Evolutionary conservation across 2,329 filamentous ascomycete genomes (phyloP).

Genomic region (Aspergillus transmontanensis): DNA sequence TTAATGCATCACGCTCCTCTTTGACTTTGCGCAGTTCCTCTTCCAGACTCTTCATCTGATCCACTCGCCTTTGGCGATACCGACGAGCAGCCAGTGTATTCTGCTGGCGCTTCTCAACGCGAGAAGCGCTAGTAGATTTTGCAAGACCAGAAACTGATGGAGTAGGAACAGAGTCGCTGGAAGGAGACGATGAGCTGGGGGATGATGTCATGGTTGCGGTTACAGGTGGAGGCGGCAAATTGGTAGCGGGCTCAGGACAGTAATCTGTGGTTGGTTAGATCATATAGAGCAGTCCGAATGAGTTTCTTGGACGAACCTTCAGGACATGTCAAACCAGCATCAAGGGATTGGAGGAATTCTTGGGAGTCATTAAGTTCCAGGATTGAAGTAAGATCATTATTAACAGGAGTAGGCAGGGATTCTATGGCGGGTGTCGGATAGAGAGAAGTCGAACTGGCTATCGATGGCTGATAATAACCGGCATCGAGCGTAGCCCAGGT

Average conservation of each 20-base stretch:
- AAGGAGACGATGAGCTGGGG: conserved; percentile 7
- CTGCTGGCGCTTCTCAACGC: conserved; percentile 13
- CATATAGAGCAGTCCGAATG: neutral
- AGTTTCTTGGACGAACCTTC: neutral
- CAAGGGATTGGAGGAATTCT: conserved; percentile 8
- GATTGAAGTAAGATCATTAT: neutral
- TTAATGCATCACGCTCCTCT: conserved; percentile 12
- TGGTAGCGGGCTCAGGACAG: neutral
- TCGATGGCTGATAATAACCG: conserved; percentile 2
- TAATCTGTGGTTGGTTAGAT: conserved; percentile 3
- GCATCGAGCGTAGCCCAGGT: conserved; percentile 7
- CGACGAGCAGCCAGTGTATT: conserved; percentile 12
- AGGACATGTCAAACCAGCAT: conserved; percentile 2
- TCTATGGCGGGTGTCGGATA: conserved; percentile 4
- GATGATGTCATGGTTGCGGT: conserved; percentile 1
- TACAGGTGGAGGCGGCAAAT: neutral
- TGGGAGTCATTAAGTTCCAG: neutral
- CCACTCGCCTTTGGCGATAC: conserved; percentile 12
- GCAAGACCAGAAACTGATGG: neutral
- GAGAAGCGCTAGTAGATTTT: conserved; percentile 4
- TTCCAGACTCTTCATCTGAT: conserved; percentile 14
- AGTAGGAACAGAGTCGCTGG: conserved; percentile 4
- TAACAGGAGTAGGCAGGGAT: conserved; percentile 1
- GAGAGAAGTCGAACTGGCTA: conserved; percentile 3
- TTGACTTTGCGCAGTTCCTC: conserved; percentile 13